Conservation (phyloP, 768 basidiomycete genomes). For the Melanogaster broomeanus region DNA sequence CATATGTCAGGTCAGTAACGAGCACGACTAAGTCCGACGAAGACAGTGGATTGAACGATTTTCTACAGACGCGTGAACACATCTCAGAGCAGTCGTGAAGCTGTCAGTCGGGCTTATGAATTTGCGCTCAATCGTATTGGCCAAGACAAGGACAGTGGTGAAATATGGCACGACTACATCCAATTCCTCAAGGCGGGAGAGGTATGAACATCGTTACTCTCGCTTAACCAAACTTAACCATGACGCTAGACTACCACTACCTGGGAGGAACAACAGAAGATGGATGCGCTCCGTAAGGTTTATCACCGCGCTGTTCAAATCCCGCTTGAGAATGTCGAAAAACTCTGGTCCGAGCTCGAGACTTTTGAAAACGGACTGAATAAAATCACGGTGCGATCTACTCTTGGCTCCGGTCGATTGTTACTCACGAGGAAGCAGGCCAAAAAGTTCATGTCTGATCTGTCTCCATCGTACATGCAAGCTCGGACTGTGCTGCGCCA, state of each 20-base stretch:
- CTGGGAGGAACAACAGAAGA: slow-evolving; percentile 96
- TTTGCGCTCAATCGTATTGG: slow-evolving; percentile 89
- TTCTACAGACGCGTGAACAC: slow-evolving; percentile 62
- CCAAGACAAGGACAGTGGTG: slow-evolving; percentile 88
- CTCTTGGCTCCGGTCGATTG: not conserved
- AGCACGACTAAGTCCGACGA: slow-evolving; percentile 7
- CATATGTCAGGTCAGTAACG: slow-evolving; percentile 79
- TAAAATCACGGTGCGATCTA: slow-evolving; percentile 67
- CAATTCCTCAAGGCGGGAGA: slow-evolving; percentile 81
- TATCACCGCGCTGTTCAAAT: slow-evolving; percentile 95
- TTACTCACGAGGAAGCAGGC: slow-evolving; percentile 50
- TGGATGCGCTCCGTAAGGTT: slow-evolving; percentile 88
- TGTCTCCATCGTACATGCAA: slow-evolving; percentile 94
- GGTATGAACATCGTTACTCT: slow-evolving; percentile 43
- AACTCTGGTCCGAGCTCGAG: slow-evolving; percentile 92
- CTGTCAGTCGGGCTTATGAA: slow-evolving; percentile 87
- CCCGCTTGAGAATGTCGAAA: slow-evolving; percentile 90
- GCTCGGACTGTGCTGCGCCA: slow-evolving; percentile 87
- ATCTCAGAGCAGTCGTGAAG: slow-evolving; percentile 69
- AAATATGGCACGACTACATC: slow-evolving; percentile 95
- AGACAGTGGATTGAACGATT: slow-evolving; percentile 11
- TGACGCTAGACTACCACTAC: slow-evolving; percentile 63
- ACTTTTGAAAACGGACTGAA: slow-evolving; percentile 88
- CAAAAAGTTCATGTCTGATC: slow-evolving; percentile 93
- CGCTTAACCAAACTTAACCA: slow-evolving; percentile 2